These are phyloP conservation scores for Coprinellus aureogranulatus DNA, from an alignment of 768 basidiomycete species.

Conservation along the genomic window DNA sequence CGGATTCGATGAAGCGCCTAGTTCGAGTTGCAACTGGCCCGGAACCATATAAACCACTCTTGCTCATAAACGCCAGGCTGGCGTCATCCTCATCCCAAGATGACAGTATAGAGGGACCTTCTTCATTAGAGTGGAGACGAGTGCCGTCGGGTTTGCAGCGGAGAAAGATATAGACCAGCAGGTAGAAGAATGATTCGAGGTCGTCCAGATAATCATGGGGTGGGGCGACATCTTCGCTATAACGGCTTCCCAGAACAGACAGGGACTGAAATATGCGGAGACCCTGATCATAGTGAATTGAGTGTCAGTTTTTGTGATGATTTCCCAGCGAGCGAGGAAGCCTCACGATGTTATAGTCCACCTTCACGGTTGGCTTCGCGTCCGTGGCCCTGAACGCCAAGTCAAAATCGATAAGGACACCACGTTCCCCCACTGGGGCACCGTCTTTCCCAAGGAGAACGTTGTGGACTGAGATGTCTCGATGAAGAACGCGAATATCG, in stretches of 20 bases:
- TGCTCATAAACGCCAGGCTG: too few relatives aligned
- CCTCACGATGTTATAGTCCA: too few relatives aligned
- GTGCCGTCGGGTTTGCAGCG: too few relatives aligned
- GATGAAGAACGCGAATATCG: background rate
- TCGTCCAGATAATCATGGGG: constrained; percentile 2
- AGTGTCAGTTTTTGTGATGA: background rate
- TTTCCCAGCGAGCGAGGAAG: background rate
- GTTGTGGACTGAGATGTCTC: background rate
- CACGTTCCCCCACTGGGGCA: background rate
- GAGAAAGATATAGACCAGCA: too few relatives aligned
- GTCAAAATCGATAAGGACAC: constrained; percentile 2
- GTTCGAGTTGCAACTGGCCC: too few relatives aligned
- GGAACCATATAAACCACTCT: too few relatives aligned
- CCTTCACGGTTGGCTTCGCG: background rate
- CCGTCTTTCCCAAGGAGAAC: background rate
- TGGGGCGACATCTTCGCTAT: background rate
- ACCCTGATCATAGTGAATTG: background rate
- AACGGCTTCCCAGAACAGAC: background rate
- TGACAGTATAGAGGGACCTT: too few relatives aligned
- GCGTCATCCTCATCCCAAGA: too few relatives aligned
- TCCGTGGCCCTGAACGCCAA: background rate
- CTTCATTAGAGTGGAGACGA: too few relatives aligned
- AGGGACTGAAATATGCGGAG: background rate
- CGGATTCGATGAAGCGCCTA: too few relatives aligned
- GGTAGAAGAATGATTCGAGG: constrained; percentile 1